Percentiles rank a stretch among this genome's conserved stretches.
phyloP scores from a whole-genome alignment of 495 filamentous ascomycete species.

The Pseudoneurospora amorphoporcata region DNA sequence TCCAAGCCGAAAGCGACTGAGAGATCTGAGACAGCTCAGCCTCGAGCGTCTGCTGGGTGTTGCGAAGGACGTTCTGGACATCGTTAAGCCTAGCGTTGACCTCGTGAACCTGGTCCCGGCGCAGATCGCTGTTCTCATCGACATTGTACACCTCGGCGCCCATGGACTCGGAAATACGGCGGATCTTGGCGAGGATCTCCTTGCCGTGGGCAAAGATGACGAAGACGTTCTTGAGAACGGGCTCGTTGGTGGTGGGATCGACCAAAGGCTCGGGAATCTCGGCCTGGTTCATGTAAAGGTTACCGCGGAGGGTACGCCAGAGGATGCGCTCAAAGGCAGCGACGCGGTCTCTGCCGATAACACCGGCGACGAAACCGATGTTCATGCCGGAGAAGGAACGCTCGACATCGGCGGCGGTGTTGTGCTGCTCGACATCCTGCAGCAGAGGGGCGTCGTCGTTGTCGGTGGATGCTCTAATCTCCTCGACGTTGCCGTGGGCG shows the following conservation, averaged over 20 bases:
- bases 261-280: constrained; percentile 93
- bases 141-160: constrained; percentile 92
- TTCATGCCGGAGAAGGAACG: constrained; percentile 92
- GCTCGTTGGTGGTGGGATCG: constrained; percentile 84
- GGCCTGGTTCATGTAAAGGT: constrained; percentile 99
- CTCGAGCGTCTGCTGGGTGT: constrained; percentile 93
- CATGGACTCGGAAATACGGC: constrained; percentile 96
- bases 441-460: constrained; percentile 77
- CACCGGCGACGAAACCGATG: constrained; percentile 99
- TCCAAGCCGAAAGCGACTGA: constrained; percentile 82
- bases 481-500: constrained; percentile 89
- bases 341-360: constrained; percentile 87
- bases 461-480: constrained; percentile 85
- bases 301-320: constrained; percentile 92
- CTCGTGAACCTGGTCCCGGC: constrained; percentile 90
- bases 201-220: constrained; percentile 99
- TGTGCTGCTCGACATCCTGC: constrained; percentile 77
- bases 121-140: constrained; percentile 89
- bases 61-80: constrained; percentile 78
- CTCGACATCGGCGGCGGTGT: constrained; percentile 63
- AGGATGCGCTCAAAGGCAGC: constrained; percentile 93
- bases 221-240: constrained; percentile 93
- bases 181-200: constrained; percentile 95
- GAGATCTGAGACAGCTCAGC: constrained; percentile 89
- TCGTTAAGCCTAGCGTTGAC: constrained; percentile 88